Base-by-base conservation (phyloP, 768 basidiomycete genomes). In the Coprinellus micaceus region DNA sequence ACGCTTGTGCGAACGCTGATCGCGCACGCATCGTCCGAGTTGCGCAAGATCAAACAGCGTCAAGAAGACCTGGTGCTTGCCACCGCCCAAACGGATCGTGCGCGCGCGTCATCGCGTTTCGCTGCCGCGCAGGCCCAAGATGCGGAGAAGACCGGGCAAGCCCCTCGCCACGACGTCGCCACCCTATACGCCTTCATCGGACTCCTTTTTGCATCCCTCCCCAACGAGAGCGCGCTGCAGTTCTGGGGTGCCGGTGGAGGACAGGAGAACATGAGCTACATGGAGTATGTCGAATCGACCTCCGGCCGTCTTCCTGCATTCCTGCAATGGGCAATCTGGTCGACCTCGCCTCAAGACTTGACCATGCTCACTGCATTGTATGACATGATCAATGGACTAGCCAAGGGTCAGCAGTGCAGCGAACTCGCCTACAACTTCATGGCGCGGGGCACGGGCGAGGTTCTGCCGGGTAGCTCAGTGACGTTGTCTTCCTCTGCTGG, bases 391-490 rank as follows among this genome's bases (percentile, higher is more conserved):
- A 77, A 82, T 7, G 91, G 94, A 21, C 76, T 95, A 25, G 82
- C 91, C 2, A 87, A 88, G 51, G 94, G 94, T 0, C 86, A 88
- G 56, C 86, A 88, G 61, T 91, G 90, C 63, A 91, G 91, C 61
- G 89, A 92, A 64, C 76, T 91, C 11, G 88, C 91, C 0, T 92
- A 92, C 74, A 94, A 94, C 68, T 94, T 95, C 69, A 80, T 97
- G 67, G 86, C 85, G 15, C 76, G 86, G 36, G 88, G 86, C n/a
- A 82, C 83, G 1, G 83, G 82, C 1, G 89, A 89, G 60, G 80
- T 86, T 4, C 69, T 89, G 40, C 78, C 84, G 1, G 83, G 85
- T 24, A 84, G 81, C 60, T 77, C 76, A 22, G 59, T 85, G 6
- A 75, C 83, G 0, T 75, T 81, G 4, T 76, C 79, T 2, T 78